Percentiles rank a stretch among this genome's conserved stretches.
Evolutionary conservation across 768 basidiomycete species (phyloP).

Genomic region (Podaxis sp.): DNA sequence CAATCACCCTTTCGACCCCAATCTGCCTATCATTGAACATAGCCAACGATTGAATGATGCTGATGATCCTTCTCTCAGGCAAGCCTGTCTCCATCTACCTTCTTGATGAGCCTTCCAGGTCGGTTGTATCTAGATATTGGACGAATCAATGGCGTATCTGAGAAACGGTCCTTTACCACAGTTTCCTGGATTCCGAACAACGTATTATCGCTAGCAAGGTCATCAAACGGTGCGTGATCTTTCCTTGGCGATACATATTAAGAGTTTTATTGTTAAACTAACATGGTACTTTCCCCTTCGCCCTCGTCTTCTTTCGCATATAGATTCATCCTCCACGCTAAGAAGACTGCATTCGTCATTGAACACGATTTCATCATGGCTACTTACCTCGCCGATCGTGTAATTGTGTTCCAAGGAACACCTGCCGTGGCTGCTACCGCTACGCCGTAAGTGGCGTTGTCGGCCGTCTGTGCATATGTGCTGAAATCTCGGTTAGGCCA

Average conservation of each 20-base stretch:
- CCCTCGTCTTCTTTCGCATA: neutral
- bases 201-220: slow-evolving; percentile 98
- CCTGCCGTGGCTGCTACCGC: slow-evolving; percentile 89
- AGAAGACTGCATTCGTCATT: slow-evolving; percentile 98
- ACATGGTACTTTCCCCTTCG: neutral
- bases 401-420: slow-evolving; percentile 86
- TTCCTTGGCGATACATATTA: neutral
- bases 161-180: slow-evolving; percentile 20
- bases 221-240: slow-evolving; percentile 74
- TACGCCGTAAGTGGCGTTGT: slow-evolving; percentile 60
- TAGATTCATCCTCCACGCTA: slow-evolving; percentile 91
- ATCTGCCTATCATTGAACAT: neutral
- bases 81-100: slow-evolving; percentile 88
- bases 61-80: slow-evolving; percentile 27
- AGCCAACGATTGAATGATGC: neutral
- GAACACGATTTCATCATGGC: slow-evolving; percentile 99
- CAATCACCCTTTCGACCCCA: neutral
- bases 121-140: slow-evolving; percentile 19
- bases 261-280: neutral
- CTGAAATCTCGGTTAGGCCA: slow-evolving; percentile 47
- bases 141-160: neutral
- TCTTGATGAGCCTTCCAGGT: slow-evolving; percentile 91
- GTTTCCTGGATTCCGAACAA: slow-evolving; percentile 98
- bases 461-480: neutral
- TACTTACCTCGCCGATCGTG: slow-evolving; percentile 96